Evolutionary conservation across 345 rosid species (phyloP).

Genomic region (Fremontodendron californicum): DNA sequence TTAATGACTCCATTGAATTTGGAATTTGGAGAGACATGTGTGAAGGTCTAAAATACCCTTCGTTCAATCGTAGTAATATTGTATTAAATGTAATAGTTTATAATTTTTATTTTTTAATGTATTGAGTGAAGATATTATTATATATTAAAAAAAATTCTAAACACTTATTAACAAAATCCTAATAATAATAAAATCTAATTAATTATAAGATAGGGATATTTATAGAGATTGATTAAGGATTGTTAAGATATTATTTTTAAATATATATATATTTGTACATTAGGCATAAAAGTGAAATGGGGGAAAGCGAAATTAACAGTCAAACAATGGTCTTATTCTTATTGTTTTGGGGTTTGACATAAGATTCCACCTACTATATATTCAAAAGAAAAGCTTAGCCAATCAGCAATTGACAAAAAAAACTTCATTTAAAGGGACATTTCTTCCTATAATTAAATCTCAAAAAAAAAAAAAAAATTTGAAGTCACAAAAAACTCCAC

Average conservation of each 20-base stretch:
- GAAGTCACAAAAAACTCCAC: background rate
- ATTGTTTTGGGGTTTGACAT: background rate
- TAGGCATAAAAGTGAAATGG: background rate
- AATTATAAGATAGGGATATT: no score
- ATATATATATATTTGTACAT: no score
- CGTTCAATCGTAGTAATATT: background rate
- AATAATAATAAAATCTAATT: no score
- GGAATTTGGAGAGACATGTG: background rate
- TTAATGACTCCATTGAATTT: background rate
- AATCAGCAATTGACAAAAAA: background rate
- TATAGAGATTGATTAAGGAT: no score
- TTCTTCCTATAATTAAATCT: background rate
- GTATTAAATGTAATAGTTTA: background rate
- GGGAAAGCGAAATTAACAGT: background rate
- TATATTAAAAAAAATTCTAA: no score
- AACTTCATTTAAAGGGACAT: background rate
- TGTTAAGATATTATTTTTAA: no score
- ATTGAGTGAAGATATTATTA: no score
- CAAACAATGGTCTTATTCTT: background rate
- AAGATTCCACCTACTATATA: slow-evolving; percentile 5
- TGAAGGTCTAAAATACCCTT: slow-evolving; percentile 5
- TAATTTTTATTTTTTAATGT: no score
- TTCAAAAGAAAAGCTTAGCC: background rate
- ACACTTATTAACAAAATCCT: no score
- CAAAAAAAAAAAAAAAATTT: no score